These are phyloP conservation scores for Phytophthora macrochlamydospora DNA, from an alignment of 352 stramenopile genomes.

Conservation along the genomic window DNA sequence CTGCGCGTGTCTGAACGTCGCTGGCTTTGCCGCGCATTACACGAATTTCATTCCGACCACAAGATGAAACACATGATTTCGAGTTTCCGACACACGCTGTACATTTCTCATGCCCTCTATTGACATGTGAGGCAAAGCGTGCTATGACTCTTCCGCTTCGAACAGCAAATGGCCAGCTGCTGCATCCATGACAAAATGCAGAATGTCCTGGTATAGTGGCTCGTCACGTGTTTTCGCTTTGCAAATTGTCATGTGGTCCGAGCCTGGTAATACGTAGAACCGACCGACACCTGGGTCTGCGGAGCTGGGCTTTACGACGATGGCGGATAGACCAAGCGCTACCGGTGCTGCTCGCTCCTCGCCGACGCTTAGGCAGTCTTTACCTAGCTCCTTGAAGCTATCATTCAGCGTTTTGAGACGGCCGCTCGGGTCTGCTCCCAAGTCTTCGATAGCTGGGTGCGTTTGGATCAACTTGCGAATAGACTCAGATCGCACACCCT, in stretches of 20 bases:
- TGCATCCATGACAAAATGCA: slow-evolving; percentile 35
- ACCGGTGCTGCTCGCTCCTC: slow-evolving; percentile 67
- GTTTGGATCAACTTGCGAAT: slow-evolving; percentile 74
- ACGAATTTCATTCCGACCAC: slow-evolving; percentile 8
- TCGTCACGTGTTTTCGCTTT: slow-evolving; percentile 74
- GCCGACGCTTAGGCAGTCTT: slow-evolving; percentile 77
- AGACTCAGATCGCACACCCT: slow-evolving; percentile 65
- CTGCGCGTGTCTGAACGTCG: slow-evolving; percentile 16
- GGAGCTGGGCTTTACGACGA: slow-evolving; percentile 80
- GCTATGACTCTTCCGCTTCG: not conserved
- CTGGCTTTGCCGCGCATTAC: slow-evolving; percentile 17
- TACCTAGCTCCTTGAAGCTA: slow-evolving; percentile 61
- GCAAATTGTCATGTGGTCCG: slow-evolving; percentile 90
- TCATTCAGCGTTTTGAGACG: slow-evolving; percentile 72
- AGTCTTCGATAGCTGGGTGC: slow-evolving; percentile 76
- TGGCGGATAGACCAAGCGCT: slow-evolving; percentile 68
- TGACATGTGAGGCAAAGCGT: not conserved
- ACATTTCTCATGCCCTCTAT: not conserved
- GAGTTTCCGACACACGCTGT: not conserved
- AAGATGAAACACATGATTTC: slow-evolving; percentile 13
- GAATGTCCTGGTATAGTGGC: slow-evolving; percentile 66
- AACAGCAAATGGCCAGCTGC: not conserved
- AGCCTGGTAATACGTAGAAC: slow-evolving; percentile 65
- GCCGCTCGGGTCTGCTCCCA: slow-evolving; percentile 58
- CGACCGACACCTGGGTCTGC: slow-evolving; percentile 70